These are phyloP conservation scores for Panellus pusillus DNA, from an alignment of 768 basidiomycete species.

Conservation along the genomic window DNA sequence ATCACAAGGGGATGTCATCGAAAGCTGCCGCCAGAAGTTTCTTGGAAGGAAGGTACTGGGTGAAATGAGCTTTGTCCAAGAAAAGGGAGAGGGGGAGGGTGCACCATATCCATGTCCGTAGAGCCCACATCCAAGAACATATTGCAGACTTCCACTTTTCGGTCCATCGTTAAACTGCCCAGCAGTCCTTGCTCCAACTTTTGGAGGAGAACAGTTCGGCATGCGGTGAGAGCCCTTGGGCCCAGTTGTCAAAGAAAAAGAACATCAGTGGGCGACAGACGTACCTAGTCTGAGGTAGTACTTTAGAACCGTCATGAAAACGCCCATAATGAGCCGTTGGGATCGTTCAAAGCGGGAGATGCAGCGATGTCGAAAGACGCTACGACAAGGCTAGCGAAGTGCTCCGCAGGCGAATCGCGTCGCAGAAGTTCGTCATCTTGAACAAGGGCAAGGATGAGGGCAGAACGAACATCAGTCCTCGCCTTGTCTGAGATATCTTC, in stretches of 20 bases:
- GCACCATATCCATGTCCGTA: slow-evolving; percentile 49
- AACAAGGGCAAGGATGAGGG: slow-evolving; percentile 50
- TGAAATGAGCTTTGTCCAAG: slow-evolving; percentile 3
- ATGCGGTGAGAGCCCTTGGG: slow-evolving; percentile 35
- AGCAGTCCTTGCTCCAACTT: slow-evolving; percentile 60
- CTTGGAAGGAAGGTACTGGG: slow-evolving; percentile 48
- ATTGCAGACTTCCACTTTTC: slow-evolving; percentile 54
- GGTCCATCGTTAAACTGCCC: slow-evolving; percentile 47
- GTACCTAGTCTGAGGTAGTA: slow-evolving; percentile 49
- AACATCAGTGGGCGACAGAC: slow-evolving; percentile 12
- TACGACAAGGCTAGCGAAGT: slow-evolving; percentile 42
- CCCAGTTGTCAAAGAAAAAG: not conserved
- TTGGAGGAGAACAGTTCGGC: slow-evolving; percentile 42
- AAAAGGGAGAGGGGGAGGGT: slow-evolving; percentile 17
- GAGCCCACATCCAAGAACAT: slow-evolving; percentile 55
- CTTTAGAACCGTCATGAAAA: slow-evolving; percentile 45
- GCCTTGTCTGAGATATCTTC: slow-evolving; percentile 47
- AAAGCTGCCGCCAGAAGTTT: slow-evolving; percentile 49
- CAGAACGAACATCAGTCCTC: slow-evolving; percentile 53
- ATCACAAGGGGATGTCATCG: slow-evolving; percentile 53
- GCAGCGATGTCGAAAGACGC: slow-evolving; percentile 55
- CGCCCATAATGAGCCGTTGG: slow-evolving; percentile 47
- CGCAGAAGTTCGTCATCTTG: slow-evolving; percentile 22
- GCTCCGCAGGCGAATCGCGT: slow-evolving; percentile 26
- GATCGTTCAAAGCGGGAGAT: slow-evolving; percentile 44